phyloP scores from a whole-genome alignment of 768 basidiomycete species.

The Hygrocybe coccinea region DNA sequence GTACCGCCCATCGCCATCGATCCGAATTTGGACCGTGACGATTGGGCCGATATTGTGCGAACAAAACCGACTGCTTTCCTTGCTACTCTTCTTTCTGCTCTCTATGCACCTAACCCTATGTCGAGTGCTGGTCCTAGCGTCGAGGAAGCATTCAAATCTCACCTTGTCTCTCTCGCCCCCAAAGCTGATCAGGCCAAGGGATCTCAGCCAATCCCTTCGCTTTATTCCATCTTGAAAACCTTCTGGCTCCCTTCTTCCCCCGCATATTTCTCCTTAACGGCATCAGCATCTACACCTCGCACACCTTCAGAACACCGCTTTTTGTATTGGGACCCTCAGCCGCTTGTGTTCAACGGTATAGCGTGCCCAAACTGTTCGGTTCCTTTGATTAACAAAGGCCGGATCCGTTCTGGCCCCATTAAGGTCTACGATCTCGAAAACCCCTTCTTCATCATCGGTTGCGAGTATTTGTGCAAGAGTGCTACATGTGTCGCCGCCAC shows the following conservation, averaged over 20 bases:
- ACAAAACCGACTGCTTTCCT: constrained; percentile 56
- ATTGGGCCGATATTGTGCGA: constrained; percentile 60
- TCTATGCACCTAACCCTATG: constrained; percentile 60
- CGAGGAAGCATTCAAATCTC: constrained; percentile 76
- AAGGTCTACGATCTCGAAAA: constrained; percentile 76
- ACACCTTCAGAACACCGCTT: constrained; percentile 72
- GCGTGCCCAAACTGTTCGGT: constrained; percentile 62
- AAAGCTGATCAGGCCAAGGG: constrained; percentile 38
- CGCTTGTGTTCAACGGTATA: constrained; percentile 78
- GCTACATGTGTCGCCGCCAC: constrained; percentile 40
- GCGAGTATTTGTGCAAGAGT: constrained; percentile 67
- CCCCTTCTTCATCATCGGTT: constrained; percentile 82
- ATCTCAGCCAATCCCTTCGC: constrained; percentile 54
- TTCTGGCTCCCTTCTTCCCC: constrained; percentile 83
- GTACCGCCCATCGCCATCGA: constrained; percentile 37
- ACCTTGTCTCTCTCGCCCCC: constrained; percentile 60
- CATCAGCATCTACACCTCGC: constrained; percentile 61
- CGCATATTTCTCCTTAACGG: constrained; percentile 69
- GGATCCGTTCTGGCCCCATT: constrained; percentile 68
- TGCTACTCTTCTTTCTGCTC: constrained; percentile 48
- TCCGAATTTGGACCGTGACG: constrained; percentile 50
- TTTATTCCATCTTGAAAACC: constrained; percentile 75
- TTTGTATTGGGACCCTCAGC: constrained; percentile 84
- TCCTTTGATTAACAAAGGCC: constrained; percentile 60
- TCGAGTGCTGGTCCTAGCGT: constrained; percentile 58